Evolutionary conservation across 345 rosid species (phyloP), one percentile per base, ranked within the genome.

Genomic region (Eucalyptus caleyi): DNA sequence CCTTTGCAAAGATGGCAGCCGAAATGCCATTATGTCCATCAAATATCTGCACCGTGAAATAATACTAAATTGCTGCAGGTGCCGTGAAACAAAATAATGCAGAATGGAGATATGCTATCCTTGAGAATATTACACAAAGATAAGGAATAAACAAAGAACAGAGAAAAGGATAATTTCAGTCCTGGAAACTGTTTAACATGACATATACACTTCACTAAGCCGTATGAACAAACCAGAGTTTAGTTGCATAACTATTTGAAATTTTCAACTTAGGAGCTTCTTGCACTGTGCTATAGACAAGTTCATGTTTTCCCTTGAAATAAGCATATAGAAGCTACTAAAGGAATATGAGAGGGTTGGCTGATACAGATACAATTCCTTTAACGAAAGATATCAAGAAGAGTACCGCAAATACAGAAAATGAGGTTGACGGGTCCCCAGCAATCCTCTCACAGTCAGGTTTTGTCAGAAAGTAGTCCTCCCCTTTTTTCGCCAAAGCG

Each of bases 11-110:
- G 81, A 98, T 96, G 88, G 99, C 99, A 91, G 99, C 99, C 47
- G 99, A 97, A 56, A 96, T 95, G 90, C 99, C 99, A 93, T 98
- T 98, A 89, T 98, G 99, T 54, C 99, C 99, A 59, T 98, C 99
- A 93, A 98, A 96, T 91, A 98, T 96, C 99, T 98, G 94, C 50
- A 19, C 88, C 88, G 51, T 21, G 83, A 87, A 89, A 88, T 86
- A 45, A 88, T 80, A 88, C 86, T 16, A 34, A 87, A 49, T 53
- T 86, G 88, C 86, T 60, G 80, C 49, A 23, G n/a, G 45, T 77
- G 85, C 47, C 27, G 3, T 23, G 47, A 40, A 77, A 77, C 44
- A 40, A 8, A 40, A 77, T 11, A 77, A 77, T 40, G 85, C 85
- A 77, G 47, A 40, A 77, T 77, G 85, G 85, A 77, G 47, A 24